Evolutionary conservation across 768 basidiomycete species (phyloP).

Genomic region (Russula ochroleuca): DNA sequence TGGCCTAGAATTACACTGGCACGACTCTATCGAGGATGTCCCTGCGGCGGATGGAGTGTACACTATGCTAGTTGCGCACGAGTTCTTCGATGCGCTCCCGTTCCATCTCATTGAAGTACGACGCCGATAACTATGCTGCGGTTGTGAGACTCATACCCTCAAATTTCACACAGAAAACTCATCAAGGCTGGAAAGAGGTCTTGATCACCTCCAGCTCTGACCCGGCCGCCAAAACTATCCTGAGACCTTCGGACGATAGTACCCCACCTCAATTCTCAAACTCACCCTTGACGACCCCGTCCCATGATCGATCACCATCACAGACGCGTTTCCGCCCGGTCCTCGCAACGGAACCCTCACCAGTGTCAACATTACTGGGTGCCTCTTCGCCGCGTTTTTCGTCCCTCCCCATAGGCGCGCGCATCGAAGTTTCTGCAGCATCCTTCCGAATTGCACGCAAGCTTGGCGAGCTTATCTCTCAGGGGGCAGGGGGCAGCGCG

Average conservation of each 20-base stretch:
- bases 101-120: slow-evolving; percentile 83
- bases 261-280: slow-evolving; percentile 22
- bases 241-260: slow-evolving; percentile 24
- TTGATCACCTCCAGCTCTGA: slow-evolving; percentile 53
- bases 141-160: neutral
- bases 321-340: slow-evolving; percentile 53
- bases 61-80: slow-evolving; percentile 89
- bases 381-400: slow-evolving; percentile 67
- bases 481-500: slow-evolving; percentile 41
- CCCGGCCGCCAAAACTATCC: slow-evolving; percentile 35
- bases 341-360: slow-evolving; percentile 55
- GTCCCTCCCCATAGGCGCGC: slow-evolving; percentile 59
- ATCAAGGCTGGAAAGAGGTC: slow-evolving; percentile 82
- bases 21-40: slow-evolving; percentile 68
- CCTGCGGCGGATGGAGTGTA: slow-evolving; percentile 47
- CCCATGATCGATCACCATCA: slow-evolving; percentile 12
- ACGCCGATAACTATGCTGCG: neutral
- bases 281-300: slow-evolving; percentile 11
- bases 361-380: slow-evolving; percentile 53
- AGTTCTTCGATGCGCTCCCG: slow-evolving; percentile 96
- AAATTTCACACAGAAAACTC: slow-evolving; percentile 52
- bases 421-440: slow-evolving; percentile 76
- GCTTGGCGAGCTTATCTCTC: slow-evolving; percentile 53
- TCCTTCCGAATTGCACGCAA: slow-evolving; percentile 64
- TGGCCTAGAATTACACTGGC: slow-evolving; percentile 57